Evolutionary conservation across 2,329 filamentous ascomycete genomes (phyloP).

Genomic region (Metarhizium guizhouense): DNA sequence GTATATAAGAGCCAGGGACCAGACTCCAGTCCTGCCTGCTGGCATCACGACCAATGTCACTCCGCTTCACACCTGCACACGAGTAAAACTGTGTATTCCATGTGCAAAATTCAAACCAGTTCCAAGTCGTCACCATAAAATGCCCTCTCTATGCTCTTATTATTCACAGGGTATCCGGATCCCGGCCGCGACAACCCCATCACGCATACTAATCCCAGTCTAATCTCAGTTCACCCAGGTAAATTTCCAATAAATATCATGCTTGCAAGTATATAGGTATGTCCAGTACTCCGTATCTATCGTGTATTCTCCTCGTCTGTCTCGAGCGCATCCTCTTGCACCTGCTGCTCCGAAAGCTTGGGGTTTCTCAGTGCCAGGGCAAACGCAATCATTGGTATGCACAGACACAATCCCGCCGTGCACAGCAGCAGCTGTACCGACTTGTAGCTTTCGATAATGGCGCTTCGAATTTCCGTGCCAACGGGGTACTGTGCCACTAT

Average conservation of each 20-base stretch:
- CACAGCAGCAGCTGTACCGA: conserved; percentile 35
- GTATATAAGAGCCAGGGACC: too few relatives aligned
- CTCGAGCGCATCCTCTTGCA: conserved; percentile 11
- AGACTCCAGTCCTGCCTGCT: neutral
- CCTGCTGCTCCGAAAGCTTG: conserved; percentile 28
- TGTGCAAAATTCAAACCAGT: neutral
- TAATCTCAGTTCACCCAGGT: too few relatives aligned
- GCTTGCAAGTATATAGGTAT: neutral
- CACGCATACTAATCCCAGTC: too few relatives aligned
- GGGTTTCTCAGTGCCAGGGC: conserved; percentile 34
- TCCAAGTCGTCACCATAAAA: neutral
- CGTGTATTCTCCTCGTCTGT: neutral
- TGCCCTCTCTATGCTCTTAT: neutral
- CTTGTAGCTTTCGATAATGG: conserved; percentile 35
- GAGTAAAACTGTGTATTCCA: too few relatives aligned
- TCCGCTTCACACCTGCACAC: neutral
- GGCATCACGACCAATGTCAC: neutral
- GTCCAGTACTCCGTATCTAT: neutral
- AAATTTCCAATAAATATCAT: neutral
- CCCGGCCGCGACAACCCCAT: neutral
- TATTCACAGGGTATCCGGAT: neutral
- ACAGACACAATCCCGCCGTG: conserved; percentile 35
- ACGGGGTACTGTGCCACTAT: conserved; percentile 26
- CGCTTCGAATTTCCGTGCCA: conserved; percentile 32
- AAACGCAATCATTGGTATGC: conserved; percentile 37